A percentile compares a stretch with the other conserved stretches of the same genome.
phyloP scores from a whole-genome alignment of 129 eudicot genomes.

The Arctium minus region DNA sequence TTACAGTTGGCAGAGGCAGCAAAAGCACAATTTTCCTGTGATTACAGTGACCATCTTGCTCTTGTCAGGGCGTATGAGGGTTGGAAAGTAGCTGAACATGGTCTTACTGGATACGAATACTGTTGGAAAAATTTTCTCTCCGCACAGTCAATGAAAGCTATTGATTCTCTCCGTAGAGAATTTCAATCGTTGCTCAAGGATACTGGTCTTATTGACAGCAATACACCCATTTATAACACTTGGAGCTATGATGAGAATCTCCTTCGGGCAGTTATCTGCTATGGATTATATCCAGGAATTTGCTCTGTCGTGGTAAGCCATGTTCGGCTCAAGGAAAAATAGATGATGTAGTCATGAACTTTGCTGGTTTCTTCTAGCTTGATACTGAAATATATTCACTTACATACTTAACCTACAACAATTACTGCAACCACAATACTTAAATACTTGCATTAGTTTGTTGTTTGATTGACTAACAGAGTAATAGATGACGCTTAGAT shows the following conservation, averaged over 20 bases:
- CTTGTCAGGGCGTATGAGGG: constrained; percentile 93
- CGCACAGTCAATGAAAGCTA: constrained; percentile 89
- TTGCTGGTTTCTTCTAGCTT: background rate
- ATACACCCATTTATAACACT: constrained; percentile 38
- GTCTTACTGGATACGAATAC: constrained; percentile 59
- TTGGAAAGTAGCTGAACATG: constrained; percentile 83
- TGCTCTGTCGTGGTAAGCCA: constrained; percentile 85
- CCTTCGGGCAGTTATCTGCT: constrained; percentile 80
- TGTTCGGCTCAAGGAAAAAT: background rate
- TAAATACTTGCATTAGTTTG: background rate
- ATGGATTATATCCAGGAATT: constrained; percentile 94
- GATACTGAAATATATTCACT: background rate
- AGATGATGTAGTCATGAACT: background rate
- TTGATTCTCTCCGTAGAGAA: constrained; percentile 82
- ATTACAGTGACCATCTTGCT: constrained; percentile 85
- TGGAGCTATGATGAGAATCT: constrained; percentile 90
- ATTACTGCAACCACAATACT: background rate
- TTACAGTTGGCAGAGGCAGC: constrained; percentile 95
- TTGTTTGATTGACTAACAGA: too few relatives aligned
- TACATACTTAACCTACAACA: background rate
- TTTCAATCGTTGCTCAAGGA: constrained; percentile 67
- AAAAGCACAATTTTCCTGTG: constrained; percentile 78
- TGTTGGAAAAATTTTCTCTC: constrained; percentile 98
- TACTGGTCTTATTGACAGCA: constrained; percentile 75
- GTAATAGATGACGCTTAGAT: too few relatives aligned